Conservation (phyloP, 1,284 basidiomycete species). For the Cerrena zonata region DNA sequence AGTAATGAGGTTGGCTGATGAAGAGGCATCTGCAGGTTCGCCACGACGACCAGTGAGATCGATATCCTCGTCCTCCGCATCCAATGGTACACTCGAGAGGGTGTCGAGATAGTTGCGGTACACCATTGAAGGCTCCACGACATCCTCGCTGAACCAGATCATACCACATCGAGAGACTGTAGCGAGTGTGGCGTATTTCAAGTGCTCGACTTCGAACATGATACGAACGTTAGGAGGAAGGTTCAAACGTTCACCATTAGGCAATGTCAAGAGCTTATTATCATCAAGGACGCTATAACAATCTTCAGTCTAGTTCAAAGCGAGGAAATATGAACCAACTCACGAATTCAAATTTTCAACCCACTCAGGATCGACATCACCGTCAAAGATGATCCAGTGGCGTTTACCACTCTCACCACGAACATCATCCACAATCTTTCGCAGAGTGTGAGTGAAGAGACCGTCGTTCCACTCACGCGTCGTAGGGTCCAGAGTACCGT, state of each 20-base stretch:
- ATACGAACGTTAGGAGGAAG: slow-evolving; percentile 95
- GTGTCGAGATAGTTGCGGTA: slow-evolving; percentile 84
- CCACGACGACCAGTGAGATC: slow-evolving; percentile 58
- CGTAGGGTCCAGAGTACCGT: slow-evolving; percentile 94
- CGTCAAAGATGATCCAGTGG: slow-evolving; percentile 99
- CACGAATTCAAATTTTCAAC: slow-evolving; percentile 99
- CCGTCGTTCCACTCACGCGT: slow-evolving; percentile 99
- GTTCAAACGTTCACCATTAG: slow-evolving; percentile 97
- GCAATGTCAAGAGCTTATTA: slow-evolving; percentile 95
- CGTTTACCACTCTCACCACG: slow-evolving; percentile 94
- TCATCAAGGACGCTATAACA: slow-evolving; percentile 93
- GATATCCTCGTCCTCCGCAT: slow-evolving; percentile 85
- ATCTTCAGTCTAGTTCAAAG: no score
- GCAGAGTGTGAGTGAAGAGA: slow-evolving; percentile 93
- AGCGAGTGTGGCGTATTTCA: slow-evolving; percentile 94
- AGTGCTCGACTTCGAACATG: slow-evolving; percentile 99
- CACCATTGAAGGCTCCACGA: slow-evolving; percentile 87
- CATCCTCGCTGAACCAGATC: slow-evolving; percentile 99
- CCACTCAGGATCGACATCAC: slow-evolving; percentile 99
- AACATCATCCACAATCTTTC: slow-evolving; percentile 97
- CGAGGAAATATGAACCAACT: no score
- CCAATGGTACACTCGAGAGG: slow-evolving; percentile 73
- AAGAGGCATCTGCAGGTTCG: slow-evolving; percentile 48
- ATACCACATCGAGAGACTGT: slow-evolving; percentile 99
- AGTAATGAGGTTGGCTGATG: slow-evolving; percentile 63